A percentile compares a stretch with the other conserved stretches of the same genome.
Evolutionary conservation across 2,329 filamentous ascomycete genomes (phyloP).

Genomic region (Mycosphaerella arachidis): DNA sequence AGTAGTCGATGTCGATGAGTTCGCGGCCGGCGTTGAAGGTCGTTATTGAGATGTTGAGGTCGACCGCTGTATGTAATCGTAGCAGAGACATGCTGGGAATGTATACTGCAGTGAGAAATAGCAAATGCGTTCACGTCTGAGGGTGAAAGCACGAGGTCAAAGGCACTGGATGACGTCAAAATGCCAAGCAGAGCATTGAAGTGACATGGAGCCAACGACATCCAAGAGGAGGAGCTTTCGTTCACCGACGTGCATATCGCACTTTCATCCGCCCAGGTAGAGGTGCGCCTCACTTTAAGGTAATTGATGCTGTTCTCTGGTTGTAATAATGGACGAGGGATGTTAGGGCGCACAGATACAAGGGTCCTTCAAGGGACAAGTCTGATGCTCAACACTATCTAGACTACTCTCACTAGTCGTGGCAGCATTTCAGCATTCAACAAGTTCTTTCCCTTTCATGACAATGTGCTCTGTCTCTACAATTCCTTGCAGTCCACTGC

Average conservation of each 20-base stretch:
- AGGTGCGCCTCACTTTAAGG: too few relatives aligned
- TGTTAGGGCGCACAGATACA: too few relatives aligned
- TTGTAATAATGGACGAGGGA: too few relatives aligned
- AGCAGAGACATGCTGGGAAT: neutral
- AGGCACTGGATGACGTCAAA: neutral
- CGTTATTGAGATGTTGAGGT: slow-evolving; percentile 69
- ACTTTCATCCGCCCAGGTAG: too few relatives aligned
- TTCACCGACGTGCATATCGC: too few relatives aligned
- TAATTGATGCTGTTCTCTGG: too few relatives aligned
- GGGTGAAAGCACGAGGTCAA: slow-evolving; percentile 18
- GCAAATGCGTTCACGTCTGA: too few relatives aligned
- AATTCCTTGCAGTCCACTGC: neutral
- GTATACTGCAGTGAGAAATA: too few relatives aligned
- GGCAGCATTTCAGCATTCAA: neutral
- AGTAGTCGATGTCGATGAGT: slow-evolving; percentile 63
- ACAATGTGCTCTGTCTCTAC: neutral
- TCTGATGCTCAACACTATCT: neutral
- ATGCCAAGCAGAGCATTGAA: too few relatives aligned
- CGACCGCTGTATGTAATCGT: neutral
- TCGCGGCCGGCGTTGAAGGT: slow-evolving; percentile 86
- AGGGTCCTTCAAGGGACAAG: neutral
- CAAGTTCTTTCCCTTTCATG: neutral
- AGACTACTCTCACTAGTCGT: neutral
- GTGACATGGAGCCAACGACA: too few relatives aligned
- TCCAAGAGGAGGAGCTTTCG: too few relatives aligned